Evolutionary conservation across 225 moss, liverwort and hornwort genomes (phyloP).

Genomic region (Lunularia cruciata): DNA sequence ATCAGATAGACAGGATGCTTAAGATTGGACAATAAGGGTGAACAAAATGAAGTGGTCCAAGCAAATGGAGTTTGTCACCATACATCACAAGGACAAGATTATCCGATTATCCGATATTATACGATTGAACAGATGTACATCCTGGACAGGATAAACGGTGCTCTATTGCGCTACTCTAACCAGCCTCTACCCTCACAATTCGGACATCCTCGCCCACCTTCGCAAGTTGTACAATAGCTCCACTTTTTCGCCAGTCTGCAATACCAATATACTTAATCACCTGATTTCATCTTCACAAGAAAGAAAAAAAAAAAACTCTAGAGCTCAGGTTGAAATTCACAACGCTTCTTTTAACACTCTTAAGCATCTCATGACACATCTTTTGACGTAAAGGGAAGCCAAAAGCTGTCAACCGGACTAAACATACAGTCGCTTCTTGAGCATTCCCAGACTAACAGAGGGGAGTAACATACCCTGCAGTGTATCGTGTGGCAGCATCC

Average conservation of each 20-base stretch:
- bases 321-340: too few relatives aligned
- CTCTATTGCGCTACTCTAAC: slow-evolving; percentile 16
- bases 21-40: too few relatives aligned
- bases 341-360: too few relatives aligned
- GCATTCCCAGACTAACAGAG: background rate
- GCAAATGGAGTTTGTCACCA: too few relatives aligned
- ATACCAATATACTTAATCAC: slow-evolving; percentile 9
- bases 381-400: background rate
- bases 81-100: too few relatives aligned
- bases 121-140: background rate
- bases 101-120: too few relatives aligned
- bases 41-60: too few relatives aligned
- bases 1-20: too few relatives aligned
- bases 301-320: too few relatives aligned
- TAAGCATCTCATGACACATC: background rate
- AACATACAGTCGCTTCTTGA: too few relatives aligned
- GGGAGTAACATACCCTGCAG: slow-evolving; percentile 62
- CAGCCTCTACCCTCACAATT: slow-evolving; percentile 48
- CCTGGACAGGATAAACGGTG: background rate
- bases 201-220: slow-evolving; percentile 42
- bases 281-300: too few relatives aligned
- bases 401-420: background rate
- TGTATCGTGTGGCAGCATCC: slow-evolving; percentile 96
- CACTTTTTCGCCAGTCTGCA: slow-evolving; percentile 52
- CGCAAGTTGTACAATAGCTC: slow-evolving; percentile 45